Percentiles rank a stretch among this genome's conserved stretches.
Conservation (phyloP, 2,329 filamentous ascomycete genomes). For the Aspergillus viridinutans region DNA sequence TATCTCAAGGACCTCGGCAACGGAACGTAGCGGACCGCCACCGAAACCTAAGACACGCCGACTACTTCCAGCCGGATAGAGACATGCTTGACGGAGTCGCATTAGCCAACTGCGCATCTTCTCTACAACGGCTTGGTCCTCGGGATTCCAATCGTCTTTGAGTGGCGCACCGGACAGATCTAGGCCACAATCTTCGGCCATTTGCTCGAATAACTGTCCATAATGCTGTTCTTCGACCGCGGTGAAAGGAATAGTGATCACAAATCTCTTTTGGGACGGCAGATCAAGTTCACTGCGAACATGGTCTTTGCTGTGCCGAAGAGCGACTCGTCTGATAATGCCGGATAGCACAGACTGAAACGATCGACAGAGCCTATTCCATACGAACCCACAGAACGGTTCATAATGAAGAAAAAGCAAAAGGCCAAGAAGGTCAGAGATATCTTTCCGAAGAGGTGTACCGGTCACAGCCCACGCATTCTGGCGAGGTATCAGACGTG, state of each 20-base stretch:
- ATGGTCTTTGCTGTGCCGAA: conserved; percentile 81
- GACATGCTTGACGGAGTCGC: conserved; percentile 72
- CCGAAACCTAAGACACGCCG: conserved; percentile 60
- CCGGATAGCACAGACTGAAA: conserved; percentile 62
- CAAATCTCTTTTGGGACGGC: conserved; percentile 77
- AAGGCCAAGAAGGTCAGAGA: conserved; percentile 74
- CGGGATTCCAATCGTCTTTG: conserved; percentile 59
- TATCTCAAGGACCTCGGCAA: conserved; percentile 78
- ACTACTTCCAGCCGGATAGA: conserved; percentile 72
- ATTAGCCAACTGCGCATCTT: conserved; percentile 77
- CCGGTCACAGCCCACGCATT: conserved; percentile 92
- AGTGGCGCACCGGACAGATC: conserved; percentile 60
- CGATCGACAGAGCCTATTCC: conserved; percentile 60
- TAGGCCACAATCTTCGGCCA: conserved; percentile 67
- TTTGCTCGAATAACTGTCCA: conserved; percentile 66
- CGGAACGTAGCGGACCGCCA: conserved; percentile 68
- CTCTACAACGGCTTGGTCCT: conserved; percentile 55
- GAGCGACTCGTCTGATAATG: conserved; percentile 67
- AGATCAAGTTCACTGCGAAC: conserved; percentile 74
- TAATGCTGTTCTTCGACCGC: conserved; percentile 91
- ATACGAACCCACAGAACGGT: conserved; percentile 67
- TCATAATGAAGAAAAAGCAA: conserved; percentile 75
- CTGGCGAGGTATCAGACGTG: conserved; percentile 71
- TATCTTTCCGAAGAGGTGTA: conserved; percentile 78
- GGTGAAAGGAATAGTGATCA: conserved; percentile 86